A percentile compares a stretch with the other conserved stretches of the same genome.
Conservation (phyloP, 352 stramenopile species). For the Aphanomyces cochlioides region DNA sequence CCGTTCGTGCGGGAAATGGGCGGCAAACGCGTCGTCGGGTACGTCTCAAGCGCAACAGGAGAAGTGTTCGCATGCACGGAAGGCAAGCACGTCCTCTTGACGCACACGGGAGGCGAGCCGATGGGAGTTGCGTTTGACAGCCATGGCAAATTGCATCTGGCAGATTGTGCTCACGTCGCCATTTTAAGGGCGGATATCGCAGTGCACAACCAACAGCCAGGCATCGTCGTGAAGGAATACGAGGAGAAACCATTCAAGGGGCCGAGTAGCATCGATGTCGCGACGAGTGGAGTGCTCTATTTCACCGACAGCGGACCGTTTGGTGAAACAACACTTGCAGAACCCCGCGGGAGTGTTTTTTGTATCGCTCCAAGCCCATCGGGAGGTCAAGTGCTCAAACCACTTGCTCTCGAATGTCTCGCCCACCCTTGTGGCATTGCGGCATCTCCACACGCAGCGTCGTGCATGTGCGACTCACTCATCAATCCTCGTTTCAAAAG, state of each 20-base stretch:
- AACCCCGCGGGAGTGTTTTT: conserved; percentile 70
- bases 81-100: conserved; percentile 47
- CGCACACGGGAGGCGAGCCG: conserved; percentile 67
- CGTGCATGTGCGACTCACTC: not conserved
- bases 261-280: conserved; percentile 63
- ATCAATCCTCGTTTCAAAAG: not conserved
- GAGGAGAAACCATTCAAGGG: conserved; percentile 73
- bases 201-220: conserved; percentile 41
- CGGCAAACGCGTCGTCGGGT: conserved; percentile 44
- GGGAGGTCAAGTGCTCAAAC: conserved; percentile 68
- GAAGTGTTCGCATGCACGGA: conserved; percentile 56
- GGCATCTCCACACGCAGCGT: conserved; percentile 33
- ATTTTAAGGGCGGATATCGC: conserved; percentile 63
- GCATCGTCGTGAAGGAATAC: conserved; percentile 78
- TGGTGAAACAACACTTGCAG: conserved; percentile 82
- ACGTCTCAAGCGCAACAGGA: conserved; percentile 64
- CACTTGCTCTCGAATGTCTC: conserved; percentile 67
- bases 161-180: conserved; percentile 66
- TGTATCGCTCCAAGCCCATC: conserved; percentile 60
- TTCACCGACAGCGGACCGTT: conserved; percentile 84
- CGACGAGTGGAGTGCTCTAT: conserved; percentile 48
- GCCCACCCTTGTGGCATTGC: conserved; percentile 74
- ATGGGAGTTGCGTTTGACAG: conserved; percentile 63
- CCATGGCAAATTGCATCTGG: conserved; percentile 55
- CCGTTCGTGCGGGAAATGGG: conserved; percentile 47